A percentile compares a stretch with the other conserved stretches of the same genome.
phyloP scores from a whole-genome alignment of 2,329 filamentous ascomycete species.

The Didymella glomerata region DNA sequence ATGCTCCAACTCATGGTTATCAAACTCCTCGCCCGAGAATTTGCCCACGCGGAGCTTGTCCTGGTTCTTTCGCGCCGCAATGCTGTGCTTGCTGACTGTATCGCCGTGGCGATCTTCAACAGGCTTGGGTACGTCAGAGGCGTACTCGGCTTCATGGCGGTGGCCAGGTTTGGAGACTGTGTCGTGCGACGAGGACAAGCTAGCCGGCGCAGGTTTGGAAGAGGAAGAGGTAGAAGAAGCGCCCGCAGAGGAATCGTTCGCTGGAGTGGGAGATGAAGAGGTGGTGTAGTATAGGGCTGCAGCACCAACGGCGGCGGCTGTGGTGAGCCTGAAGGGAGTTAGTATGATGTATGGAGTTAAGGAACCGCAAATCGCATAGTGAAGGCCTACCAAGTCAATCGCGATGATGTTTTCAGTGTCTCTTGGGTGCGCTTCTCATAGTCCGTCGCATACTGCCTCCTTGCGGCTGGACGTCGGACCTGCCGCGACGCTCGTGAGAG shows the following conservation, averaged over 20 bases:
- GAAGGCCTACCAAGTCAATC: slow-evolving; percentile 30
- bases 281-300: slow-evolving; percentile 30
- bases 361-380: not conserved
- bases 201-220: not conserved
- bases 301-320: slow-evolving; percentile 27
- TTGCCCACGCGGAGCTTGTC: slow-evolving; percentile 33
- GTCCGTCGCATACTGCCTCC: slow-evolving; percentile 30
- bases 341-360: not conserved
- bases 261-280: not conserved
- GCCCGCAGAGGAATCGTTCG: not conserved
- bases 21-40: slow-evolving; percentile 38
- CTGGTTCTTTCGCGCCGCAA: slow-evolving; percentile 40
- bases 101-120: slow-evolving; percentile 39
- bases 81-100: slow-evolving; percentile 35
- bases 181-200: not conserved
- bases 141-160: slow-evolving; percentile 24
- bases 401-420: slow-evolving; percentile 28
- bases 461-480: slow-evolving; percentile 19
- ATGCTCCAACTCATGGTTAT: slow-evolving; percentile 37
- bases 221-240: slow-evolving; percentile 2
- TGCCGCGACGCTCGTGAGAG: slow-evolving; percentile 18
- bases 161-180: slow-evolving; percentile 14
- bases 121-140: slow-evolving; percentile 34
- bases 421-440: slow-evolving; percentile 32
- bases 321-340: slow-evolving; percentile 24